Percentiles rank a stretch among this genome's conserved stretches.
phyloP scores from a whole-genome alignment of 768 basidiomycete genomes.

The Lentinula lateritia region DNA sequence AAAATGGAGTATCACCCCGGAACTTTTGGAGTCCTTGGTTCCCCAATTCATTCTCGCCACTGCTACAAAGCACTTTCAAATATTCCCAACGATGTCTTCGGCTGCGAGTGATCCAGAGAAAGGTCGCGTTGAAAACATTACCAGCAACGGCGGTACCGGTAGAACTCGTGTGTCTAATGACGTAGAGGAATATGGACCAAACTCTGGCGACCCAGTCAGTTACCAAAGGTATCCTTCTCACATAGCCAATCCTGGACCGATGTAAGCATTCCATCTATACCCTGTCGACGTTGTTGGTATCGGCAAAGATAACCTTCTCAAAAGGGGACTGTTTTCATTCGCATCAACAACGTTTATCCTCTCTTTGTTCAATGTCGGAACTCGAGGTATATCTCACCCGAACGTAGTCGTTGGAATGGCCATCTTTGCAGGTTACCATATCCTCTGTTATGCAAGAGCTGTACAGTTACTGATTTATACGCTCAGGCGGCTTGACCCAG shows the following conservation, averaged over 20 bases:
- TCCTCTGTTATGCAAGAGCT: neutral
- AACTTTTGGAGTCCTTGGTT: neutral
- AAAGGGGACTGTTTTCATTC: conserved; percentile 37
- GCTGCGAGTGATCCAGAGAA: neutral
- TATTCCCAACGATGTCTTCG: neutral
- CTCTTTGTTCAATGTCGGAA: conserved; percentile 59
- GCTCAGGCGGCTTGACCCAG: conserved; percentile 69
- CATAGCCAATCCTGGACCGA: conserved; percentile 27
- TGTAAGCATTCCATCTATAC: conserved; percentile 15
- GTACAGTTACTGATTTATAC: neutral
- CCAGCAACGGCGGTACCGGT: neutral
- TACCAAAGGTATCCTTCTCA: conserved; percentile 13
- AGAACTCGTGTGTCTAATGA: neutral
- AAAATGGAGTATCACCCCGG: neutral
- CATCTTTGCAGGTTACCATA: conserved; percentile 33
- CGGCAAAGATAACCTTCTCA: neutral
- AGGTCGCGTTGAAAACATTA: neutral
- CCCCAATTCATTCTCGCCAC: neutral
- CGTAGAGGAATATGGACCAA: conserved; percentile 8
- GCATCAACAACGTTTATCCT: conserved; percentile 68
- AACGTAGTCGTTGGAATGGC: conserved; percentile 78
- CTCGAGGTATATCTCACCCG: conserved; percentile 41
- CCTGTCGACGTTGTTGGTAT: too few relatives aligned
- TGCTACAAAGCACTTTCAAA: neutral
- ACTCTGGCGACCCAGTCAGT: conserved; percentile 3